phyloP scores from a whole-genome alignment of 2,329 filamentous ascomycete species.

The Canariomyces notabilis region DNA sequence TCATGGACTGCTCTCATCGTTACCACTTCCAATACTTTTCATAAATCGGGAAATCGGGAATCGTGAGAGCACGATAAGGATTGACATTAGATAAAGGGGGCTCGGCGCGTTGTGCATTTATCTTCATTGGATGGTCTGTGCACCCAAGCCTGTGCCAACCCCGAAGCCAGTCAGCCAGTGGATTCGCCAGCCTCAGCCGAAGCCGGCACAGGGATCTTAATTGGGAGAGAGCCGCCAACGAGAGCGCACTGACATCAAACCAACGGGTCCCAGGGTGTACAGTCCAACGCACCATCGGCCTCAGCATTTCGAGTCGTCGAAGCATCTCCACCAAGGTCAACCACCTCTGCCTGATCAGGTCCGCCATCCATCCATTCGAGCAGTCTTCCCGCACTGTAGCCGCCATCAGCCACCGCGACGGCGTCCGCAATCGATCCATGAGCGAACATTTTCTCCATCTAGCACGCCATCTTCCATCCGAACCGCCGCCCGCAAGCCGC shows the following conservation, averaged over 20 bases:
- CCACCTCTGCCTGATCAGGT: slow-evolving; percentile 11
- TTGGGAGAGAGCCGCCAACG: slow-evolving; percentile 19
- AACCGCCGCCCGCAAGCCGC: slow-evolving; percentile 35
- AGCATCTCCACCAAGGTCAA: slow-evolving; percentile 19
- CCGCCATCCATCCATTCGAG: background rate
- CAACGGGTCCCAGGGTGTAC: too few relatives aligned
- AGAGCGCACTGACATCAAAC: slow-evolving; percentile 13
- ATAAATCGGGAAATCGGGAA: too few relatives aligned
- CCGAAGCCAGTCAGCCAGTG: background rate
- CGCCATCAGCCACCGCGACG: background rate
- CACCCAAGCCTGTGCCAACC: background rate
- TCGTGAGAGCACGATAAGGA: too few relatives aligned
- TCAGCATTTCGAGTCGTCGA: slow-evolving; percentile 6
- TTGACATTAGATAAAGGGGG: too few relatives aligned
- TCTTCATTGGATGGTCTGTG: too few relatives aligned
- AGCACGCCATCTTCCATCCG: slow-evolving; percentile 9
- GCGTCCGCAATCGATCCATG: slow-evolving; percentile 5
- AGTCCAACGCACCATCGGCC: slow-evolving; percentile 15
- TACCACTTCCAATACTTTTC: too few relatives aligned
- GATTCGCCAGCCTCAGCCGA: background rate
- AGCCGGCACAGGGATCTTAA: slow-evolving; percentile 13
- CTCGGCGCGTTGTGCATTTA: too few relatives aligned
- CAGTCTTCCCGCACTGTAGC: background rate
- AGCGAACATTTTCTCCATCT: slow-evolving; percentile 8
- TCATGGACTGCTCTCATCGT: too few relatives aligned